A percentile compares a stretch with the other conserved stretches of the same genome.
phyloP scores from a whole-genome alignment of 345 rosid genomes.

The Carallia pectinifolia region DNA sequence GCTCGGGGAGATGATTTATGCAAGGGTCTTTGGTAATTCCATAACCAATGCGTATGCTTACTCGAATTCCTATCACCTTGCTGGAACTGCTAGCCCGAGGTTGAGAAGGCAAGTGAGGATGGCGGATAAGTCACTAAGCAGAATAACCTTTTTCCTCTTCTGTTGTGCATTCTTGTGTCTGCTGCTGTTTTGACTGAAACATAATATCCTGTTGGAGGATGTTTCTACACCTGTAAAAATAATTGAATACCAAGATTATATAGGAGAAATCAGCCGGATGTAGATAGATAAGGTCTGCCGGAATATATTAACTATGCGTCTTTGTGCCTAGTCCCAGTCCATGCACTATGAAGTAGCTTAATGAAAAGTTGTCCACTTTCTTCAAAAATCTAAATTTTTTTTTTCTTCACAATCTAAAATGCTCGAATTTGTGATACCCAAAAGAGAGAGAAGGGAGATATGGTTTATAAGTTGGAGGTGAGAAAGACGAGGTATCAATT shows the following conservation, averaged over 20 bases:
- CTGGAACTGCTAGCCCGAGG: conserved; percentile 50
- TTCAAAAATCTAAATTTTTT: too few relatives aligned
- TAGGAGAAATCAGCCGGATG: conserved; percentile 7
- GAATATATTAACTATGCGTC: conserved; percentile 8
- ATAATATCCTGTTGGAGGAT: background rate
- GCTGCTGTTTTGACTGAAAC: conserved; percentile 52
- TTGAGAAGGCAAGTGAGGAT: conserved; percentile 69
- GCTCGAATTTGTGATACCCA: too few relatives aligned
- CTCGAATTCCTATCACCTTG: conserved; percentile 54
- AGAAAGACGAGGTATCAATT: too few relatives aligned
- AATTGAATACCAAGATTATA: background rate
- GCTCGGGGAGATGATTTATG: conserved; percentile 65
- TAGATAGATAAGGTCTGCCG: conserved; percentile 15
- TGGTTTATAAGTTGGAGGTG: too few relatives aligned
- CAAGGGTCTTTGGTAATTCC: conserved; percentile 57
- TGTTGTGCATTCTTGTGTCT: conserved; percentile 71
- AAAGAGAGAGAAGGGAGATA: too few relatives aligned
- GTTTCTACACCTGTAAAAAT: conserved; percentile 7
- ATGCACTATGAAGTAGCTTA: background rate
- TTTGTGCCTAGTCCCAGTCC: background rate
- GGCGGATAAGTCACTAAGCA: conserved; percentile 65
- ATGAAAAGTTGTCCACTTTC: background rate
- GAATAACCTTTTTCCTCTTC: conserved; percentile 68
- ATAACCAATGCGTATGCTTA: conserved; percentile 42
- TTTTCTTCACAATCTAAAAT: too few relatives aligned